Evolutionary conservation across 306 rosid genomes (phyloP), one percentile per base, ranked within the genome.

Genomic region (Trifolium dubium): DNA sequence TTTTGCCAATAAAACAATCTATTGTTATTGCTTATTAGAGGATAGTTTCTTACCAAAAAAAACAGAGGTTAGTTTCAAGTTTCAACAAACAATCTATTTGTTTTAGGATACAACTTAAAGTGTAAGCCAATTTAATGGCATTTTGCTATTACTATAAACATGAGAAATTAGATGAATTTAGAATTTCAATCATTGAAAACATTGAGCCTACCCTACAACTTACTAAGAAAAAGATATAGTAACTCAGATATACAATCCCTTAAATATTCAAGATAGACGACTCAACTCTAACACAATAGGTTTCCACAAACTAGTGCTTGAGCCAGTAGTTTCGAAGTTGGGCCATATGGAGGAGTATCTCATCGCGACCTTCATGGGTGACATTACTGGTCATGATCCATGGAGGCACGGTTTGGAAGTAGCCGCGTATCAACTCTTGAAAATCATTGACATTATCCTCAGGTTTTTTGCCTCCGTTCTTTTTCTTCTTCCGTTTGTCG

Each of bases 361-460:
- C 99, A 59, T 95, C 99, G 6, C 98, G 97, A 58, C 99, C 99
- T 71, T 92, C 96, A 81, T 87, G 83, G 59, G 98, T 90, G 53
- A 92, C 83, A 67, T 93, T 95, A 83, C 99, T 95, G 51, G 99
- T 95, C 99, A 95, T 95, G 77, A 95, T 92, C 99, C 99, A 95
- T 0, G 98, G 99, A 1, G 99, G 97, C 35, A 84, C 88, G 0
- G 98, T 78, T 66, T 84, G 51, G 31, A 95, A 95, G 89, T 79
- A 95, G 60, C 88, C 87, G 0, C 87, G 85, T 18, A 95, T 89
- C 82, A 92, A 76, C 68, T 92, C 93, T 76, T 90, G 96, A 82
- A 95, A 92, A 81, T 89, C 98, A 10, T 84, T 80, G 75, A 90
- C 93, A 64, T 95, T 90, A 55, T 90, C 99, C 81, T 95, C 98